Conservation (phyloP, 805 yeast species). For the Myxozyma lipomycoides region DNA sequence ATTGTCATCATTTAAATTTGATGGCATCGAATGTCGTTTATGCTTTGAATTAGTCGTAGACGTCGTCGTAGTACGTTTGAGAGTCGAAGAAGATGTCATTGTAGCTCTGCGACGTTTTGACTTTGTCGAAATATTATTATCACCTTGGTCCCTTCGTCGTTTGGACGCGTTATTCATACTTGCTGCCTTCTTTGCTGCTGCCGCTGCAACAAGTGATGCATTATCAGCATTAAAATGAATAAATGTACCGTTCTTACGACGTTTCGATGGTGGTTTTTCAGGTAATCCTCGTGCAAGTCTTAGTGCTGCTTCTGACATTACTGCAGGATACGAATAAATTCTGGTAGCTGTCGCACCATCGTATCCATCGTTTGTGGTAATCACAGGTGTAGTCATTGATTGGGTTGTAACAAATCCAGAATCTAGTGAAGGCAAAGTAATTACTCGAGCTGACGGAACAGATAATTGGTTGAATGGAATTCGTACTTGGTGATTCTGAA, state of each 20-base stretch:
- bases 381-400: background rate
- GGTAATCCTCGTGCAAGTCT: conserved; percentile 4
- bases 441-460: background rate
- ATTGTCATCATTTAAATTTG: too few relatives aligned
- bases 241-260: background rate
- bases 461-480: conserved; percentile 32
- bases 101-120: background rate
- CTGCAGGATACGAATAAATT: background rate
- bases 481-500: conserved; percentile 34
- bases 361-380: background rate
- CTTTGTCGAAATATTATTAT: background rate
- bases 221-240: background rate
- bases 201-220: background rate
- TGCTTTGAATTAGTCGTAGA: background rate
- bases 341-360: background rate
- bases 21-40: too few relatives aligned
- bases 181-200: background rate
- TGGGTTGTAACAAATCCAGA: background rate
- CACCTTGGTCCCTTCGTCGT: background rate
- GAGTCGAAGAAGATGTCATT: background rate
- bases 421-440: background rate
- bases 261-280: conserved; percentile 7
- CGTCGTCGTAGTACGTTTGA: background rate
- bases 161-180: too few relatives aligned
- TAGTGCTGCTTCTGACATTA: conserved; percentile 18